Conservation (phyloP, 371 early-diverging fungal genomes). For the Chytridiales sp. region DNA sequence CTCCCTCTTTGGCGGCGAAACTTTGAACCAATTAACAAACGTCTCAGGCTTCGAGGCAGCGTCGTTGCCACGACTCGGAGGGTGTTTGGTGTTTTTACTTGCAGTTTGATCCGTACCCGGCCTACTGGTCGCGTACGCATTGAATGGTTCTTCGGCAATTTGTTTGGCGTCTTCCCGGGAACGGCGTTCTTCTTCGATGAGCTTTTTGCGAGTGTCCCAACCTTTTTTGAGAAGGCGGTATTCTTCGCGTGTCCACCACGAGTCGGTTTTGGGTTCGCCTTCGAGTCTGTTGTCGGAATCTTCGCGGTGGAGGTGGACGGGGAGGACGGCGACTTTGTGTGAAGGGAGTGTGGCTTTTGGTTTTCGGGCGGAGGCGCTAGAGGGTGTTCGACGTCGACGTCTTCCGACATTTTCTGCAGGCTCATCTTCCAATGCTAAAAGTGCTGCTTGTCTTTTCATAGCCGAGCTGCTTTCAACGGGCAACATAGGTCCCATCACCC, state of each 20-base stretch:
- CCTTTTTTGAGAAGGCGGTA: constrained; percentile 5
- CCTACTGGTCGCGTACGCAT: constrained; percentile 17
- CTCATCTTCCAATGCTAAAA: no score
- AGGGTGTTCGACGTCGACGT: no score
- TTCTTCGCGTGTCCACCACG: constrained; percentile 29
- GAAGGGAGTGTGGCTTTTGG: constrained; percentile 6
- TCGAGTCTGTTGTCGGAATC: constrained; percentile 7
- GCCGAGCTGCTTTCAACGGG: no score
- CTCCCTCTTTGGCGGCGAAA: no score
- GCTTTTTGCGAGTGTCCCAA: constrained; percentile 9
- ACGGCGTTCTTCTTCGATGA: background rate
- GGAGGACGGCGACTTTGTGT: constrained; percentile 24
- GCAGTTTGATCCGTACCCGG: constrained; percentile 8
- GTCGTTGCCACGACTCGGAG: background rate
- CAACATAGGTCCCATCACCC: no score
- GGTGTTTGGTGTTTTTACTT: constrained; percentile 14
- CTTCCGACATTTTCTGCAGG: no score
- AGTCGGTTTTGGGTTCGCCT: constrained; percentile 2
- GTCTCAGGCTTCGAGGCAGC: background rate
- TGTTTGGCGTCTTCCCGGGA: background rate
- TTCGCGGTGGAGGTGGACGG: constrained; percentile 11
- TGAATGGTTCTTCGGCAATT: constrained; percentile 15
- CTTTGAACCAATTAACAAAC: constrained; percentile 12
- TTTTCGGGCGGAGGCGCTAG: no score
- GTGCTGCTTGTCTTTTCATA: no score